These are phyloP conservation scores for Blastobotrys arbuscula DNA, from an alignment of 1,139 yeast species.

Conservation along the genomic window DNA sequence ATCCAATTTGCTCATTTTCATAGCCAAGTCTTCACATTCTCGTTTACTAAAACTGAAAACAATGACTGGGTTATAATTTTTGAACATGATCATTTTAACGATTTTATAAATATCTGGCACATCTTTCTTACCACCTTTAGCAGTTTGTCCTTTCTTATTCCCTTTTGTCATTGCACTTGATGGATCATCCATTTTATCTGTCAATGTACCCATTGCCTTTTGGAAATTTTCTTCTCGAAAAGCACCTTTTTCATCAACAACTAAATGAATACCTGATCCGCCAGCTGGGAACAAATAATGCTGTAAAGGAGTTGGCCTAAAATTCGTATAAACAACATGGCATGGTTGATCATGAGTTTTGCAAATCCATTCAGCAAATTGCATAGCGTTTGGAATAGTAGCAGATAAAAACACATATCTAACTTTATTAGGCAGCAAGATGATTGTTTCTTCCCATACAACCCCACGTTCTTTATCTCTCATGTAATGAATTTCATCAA, in stretches of 20 bases:
- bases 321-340: conserved; percentile 97
- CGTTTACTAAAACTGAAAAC: conserved; percentile 95
- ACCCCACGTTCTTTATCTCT: conserved; percentile 96
- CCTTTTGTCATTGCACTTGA: conserved; percentile 44
- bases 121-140: conserved; percentile 77
- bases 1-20: conserved; percentile 91
- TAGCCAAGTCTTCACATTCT: conserved; percentile 90
- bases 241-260: conserved; percentile 93
- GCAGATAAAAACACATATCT: conserved; percentile 59
- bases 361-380: conserved; percentile 98
- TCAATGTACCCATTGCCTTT: conserved; percentile 93
- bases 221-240: conserved; percentile 97
- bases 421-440: conserved; percentile 90
- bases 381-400: conserved; percentile 97
- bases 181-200: conserved; percentile 80
- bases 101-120: conserved; percentile 85
- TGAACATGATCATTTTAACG: conserved; percentile 95
- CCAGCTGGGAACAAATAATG: conserved; percentile 96
- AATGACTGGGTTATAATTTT: conserved; percentile 94
- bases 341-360: conserved; percentile 94
- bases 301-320: conserved; percentile 97
- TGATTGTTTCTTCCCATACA: conserved; percentile 98
- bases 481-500: conserved; percentile 95
- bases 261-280: conserved; percentile 95
- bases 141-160: conserved; percentile 70